Percentiles rank a stretch among this genome's conserved stretches.
Evolutionary conservation across 2,329 filamentous ascomycete genomes (phyloP).

Genomic region (Sporothrix globosa): DNA sequence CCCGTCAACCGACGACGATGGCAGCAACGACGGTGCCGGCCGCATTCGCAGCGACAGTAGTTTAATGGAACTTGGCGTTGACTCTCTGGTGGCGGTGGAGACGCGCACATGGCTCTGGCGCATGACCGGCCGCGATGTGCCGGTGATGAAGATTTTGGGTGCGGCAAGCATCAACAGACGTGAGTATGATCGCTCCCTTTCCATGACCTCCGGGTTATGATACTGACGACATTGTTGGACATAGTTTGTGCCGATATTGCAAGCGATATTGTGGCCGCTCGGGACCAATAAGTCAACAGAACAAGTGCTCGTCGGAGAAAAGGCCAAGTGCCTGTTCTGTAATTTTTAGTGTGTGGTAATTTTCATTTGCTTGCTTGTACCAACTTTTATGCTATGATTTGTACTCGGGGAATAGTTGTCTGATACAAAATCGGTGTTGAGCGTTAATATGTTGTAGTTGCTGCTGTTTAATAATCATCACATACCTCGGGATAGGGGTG

Average conservation of each 20-base stretch:
- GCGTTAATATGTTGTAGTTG: too few species aligned
- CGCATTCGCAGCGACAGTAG: slow-evolving; percentile 42
- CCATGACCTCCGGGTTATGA: not conserved
- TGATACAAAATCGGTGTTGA: not conserved
- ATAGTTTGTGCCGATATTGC: slow-evolving; percentile 20
- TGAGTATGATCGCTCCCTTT: slow-evolving; percentile 25
- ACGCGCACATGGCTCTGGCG: slow-evolving; percentile 53
- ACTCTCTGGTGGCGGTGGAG: slow-evolving; percentile 49
- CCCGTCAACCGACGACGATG: slow-evolving; percentile 36
- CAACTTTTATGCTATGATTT: not conserved
- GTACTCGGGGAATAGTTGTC: not conserved
- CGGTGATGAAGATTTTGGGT: slow-evolving; percentile 52
- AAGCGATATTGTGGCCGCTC: not conserved
- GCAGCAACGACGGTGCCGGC: not conserved
- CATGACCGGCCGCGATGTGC: slow-evolving; percentile 48
- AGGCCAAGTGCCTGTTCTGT: not conserved
- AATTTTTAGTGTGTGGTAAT: not conserved
- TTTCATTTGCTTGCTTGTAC: not conserved
- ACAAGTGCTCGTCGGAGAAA: not conserved
- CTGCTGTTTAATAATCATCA: not conserved
- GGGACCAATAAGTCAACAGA: not conserved
- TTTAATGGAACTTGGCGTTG: slow-evolving; percentile 47
- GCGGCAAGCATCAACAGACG: slow-evolving; percentile 41
- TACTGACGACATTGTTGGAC: not conserved
- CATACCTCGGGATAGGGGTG: not conserved